Evolutionary conservation across 2,329 filamentous ascomycete species (phyloP), one percentile per base, ranked within the genome.

Genomic region (Lojkania enalia): DNA sequence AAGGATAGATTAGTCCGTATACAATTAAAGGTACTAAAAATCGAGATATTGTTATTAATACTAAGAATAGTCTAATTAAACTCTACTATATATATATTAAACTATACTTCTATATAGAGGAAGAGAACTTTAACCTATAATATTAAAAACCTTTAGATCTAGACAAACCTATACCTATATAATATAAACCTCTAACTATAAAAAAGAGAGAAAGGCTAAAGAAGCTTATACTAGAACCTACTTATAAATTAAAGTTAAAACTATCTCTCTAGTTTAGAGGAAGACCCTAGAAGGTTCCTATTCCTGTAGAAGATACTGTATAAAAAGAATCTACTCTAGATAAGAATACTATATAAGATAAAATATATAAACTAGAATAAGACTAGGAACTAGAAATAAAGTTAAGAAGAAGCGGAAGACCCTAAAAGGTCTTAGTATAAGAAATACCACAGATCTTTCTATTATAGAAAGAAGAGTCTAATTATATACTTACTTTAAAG

Each of bases 1-100:
- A 18, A 39, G 21, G 36, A 7, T 39, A 27, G 36, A 27, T 13
- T 11, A 15, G 36, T 7, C 36, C 18, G 18, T 39, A 39, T 15
- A 16, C 5, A 25, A 14, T 39, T 5, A 27, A 23, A 16, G 18
- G 36, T 5, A 39, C 27, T 27, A 39, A 39, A 5, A 15, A 9
- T 16, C 13, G 11, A 25, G 21, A 39, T 18, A 15, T 39, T 9
- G 18, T 18, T 39, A 13, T 39, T 25, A 21, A 39, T 5, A 9
- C 27, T 11, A 21, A 23, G 16, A 39, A 39, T 18, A 18, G 36
- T 5, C 21, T 18, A 9, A 14, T 39, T 7, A 39, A 14, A 25
- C 11, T 39, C 5, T 18, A 15, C 5, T 25, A 15, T 18, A 39
- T 15, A 18, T 15, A 39, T 5, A 21, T 27, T 9, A 39, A 25